Base-by-base conservation (phyloP, 2,329 filamentous ascomycete genomes). In the Fusarium albidum region DNA sequence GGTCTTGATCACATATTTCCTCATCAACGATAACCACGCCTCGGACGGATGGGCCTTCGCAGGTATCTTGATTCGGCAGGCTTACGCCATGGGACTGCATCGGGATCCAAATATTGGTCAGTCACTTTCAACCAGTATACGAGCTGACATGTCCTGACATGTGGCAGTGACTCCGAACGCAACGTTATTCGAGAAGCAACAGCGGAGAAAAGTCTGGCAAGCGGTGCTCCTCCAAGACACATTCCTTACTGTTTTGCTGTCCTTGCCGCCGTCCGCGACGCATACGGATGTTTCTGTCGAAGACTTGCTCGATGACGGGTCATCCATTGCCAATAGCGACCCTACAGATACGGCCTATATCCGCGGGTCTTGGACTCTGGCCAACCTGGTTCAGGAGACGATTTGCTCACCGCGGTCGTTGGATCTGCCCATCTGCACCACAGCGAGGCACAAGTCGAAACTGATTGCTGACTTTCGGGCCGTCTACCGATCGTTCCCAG, bases 21-120 rank as follows among this genome's bases (percentile, higher is more conserved):
- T 94, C 29, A 92, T 93, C 76, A 94, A 94, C 65, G 90, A 94
- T 71, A 92, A 92, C 65, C 90, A 93, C 65, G 89, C 89, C 5
- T 90, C 88, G 0, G 90, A 94, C 68, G 90, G 90, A 2, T 94
- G 90, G 86, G 87, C 89, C 0, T 94, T 92, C 77, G 88, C 88
- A 0, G 90, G 90, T 6, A 87, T 94, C 21, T 72, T 92, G 17
- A 86, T 91, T 59, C 82, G 90, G 21, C 90, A 94, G 71, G 85
- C 90, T 0, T 93, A 92, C 65, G 90, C 90, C 18, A 90, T 94
- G 86, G 89, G 90, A 1, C 72, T 94, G 11, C 89, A 94, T 69
- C 85, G 90, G 13, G 89, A 93, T 66, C 90, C 90, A 1, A 90
- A 92, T 52, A 86, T 91, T 53, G 87, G 80, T 82, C 71, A 47